Base-by-base conservation (phyloP, 208 protist species). In the Naegleria fowleri region DNA sequence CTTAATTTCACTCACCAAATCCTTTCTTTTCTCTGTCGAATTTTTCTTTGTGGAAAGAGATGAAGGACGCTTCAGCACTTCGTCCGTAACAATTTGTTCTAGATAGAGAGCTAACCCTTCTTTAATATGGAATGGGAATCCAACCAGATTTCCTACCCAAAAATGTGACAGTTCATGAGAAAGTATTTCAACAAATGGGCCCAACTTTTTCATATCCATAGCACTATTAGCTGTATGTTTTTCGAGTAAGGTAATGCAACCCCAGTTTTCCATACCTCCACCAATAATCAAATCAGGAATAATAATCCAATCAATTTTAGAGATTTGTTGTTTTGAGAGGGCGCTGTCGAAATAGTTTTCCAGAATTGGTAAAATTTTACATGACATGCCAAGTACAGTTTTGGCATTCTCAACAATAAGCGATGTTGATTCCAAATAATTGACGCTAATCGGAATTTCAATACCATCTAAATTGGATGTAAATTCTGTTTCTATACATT, bases 101-200 rank as follows among this genome's bases (percentile, higher is more conserved):
- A 97, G 91, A n/a, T 96, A 92, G 92, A 95, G 93, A 76, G 95
- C 96, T 13, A 97, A 92, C 29, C 96, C 96, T 90, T 97, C 96
- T 92, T 97, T 97, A 43, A 97, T 92, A 2, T 94, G 91, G 87
- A 97, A 97, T 22, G 95, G 93, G 75, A 97, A 92, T 0, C 96
- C 96, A 33, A 97, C 89, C 15, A 94, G 84, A 92, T 97, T 97
- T 40, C 96, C 96, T 6, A 96, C 79, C 95, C 95, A 97, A 88
- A 97, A 95, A 83, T 97, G 96, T 9, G 94, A 90, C 58, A 97
- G 58, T 91, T 97, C 95, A 90, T 97, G 96, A n/a, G 96, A 92
- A 41, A 97, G 93, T 25, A 97, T 92, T 91, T 96, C 92, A 19
- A 94, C 91, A 85, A 93, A 94, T 36, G 87, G 87, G 33, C 90